These are phyloP conservation scores for Chaetomium strumarium DNA, from an alignment of 2,329 filamentous ascomycete genomes.

Conservation along the genomic window DNA sequence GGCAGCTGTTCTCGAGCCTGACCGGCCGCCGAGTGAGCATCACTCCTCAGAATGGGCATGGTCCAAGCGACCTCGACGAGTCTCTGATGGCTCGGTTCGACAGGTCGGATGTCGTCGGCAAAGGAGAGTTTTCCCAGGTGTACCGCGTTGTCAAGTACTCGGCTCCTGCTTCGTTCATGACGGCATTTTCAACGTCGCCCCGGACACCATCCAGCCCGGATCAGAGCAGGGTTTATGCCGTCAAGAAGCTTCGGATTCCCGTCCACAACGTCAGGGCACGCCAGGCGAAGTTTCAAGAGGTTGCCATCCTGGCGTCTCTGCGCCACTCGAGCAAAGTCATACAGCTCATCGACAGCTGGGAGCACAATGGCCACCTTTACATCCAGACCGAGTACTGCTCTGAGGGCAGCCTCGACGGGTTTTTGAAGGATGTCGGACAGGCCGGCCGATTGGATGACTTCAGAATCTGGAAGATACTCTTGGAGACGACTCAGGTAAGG, in stretches of 20 bases:
- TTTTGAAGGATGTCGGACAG: constrained; percentile 74
- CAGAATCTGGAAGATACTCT: constrained; percentile 94
- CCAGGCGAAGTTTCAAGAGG: constrained; percentile 78
- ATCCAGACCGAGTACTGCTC: constrained; percentile 98
- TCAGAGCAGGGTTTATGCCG: constrained; percentile 67
- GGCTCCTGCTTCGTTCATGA: constrained; percentile 24
- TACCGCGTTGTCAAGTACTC: constrained; percentile 60
- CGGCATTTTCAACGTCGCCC: constrained; percentile 36
- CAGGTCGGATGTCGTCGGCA: constrained; percentile 72
- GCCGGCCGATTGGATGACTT: constrained; percentile 92
- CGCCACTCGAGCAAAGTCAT: constrained; percentile 79
- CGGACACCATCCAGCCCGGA: constrained; percentile 47
- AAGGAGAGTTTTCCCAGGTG: constrained; percentile 90
- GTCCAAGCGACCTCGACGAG: constrained; percentile 69
- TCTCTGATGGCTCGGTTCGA: constrained; percentile 70
- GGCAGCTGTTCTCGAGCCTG: constrained; percentile 48
- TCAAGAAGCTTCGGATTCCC: constrained; percentile 85
- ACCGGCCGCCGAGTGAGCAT: constrained; percentile 51
- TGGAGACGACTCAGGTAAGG: constrained; percentile 77
- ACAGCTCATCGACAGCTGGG: constrained; percentile 81
- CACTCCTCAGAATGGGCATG: constrained; percentile 63
- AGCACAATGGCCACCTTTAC: constrained; percentile 77
- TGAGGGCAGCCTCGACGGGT: constrained; percentile 82
- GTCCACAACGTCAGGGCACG: constrained; percentile 75
- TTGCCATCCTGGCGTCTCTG: constrained; percentile 69